A percentile compares a stretch with the other conserved stretches of the same genome.
Conservation (phyloP, 805 yeast genomes). For the Kluyveromyces dobzhanskii region DNA sequence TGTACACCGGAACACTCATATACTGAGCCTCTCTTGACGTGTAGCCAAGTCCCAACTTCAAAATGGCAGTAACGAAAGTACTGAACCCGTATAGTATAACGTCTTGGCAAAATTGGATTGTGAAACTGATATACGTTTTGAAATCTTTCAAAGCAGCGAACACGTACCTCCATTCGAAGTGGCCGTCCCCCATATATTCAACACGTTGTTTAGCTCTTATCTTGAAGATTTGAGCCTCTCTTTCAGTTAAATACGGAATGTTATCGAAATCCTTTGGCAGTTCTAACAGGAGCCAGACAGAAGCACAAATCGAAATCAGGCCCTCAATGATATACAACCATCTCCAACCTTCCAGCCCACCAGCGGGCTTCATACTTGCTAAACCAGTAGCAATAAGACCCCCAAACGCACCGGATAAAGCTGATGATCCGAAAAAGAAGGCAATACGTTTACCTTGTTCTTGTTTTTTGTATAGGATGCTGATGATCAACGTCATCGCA, state of each 20-base stretch:
- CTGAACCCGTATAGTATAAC: conserved; percentile 35
- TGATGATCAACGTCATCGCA: conserved; percentile 29
- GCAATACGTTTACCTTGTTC: conserved; percentile 34
- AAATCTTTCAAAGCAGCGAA: conserved; percentile 31
- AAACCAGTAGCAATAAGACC: conserved; percentile 35
- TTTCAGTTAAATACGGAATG: conserved; percentile 26
- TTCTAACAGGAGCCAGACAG: conserved; percentile 21
- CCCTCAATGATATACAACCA: conserved; percentile 37
- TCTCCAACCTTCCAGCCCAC: conserved; percentile 30
- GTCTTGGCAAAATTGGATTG: conserved; percentile 40
- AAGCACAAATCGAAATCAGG: conserved; percentile 23
- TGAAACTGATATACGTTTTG: conserved; percentile 29
- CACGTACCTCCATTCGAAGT: conserved; percentile 28
- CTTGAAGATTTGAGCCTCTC: conserved; percentile 24
- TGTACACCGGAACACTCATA: conserved; percentile 34
- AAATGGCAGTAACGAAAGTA: conserved; percentile 35
- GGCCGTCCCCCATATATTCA: conserved; percentile 20
- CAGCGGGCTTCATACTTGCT: conserved; percentile 20
- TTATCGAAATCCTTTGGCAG: conserved; percentile 30
- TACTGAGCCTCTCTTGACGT: conserved; percentile 30
- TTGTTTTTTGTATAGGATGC: conserved; percentile 30
- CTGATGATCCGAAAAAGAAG: conserved; percentile 35
- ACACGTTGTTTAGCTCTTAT: conserved; percentile 22
- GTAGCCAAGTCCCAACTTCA: conserved; percentile 22
- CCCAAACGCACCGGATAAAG: conserved; percentile 37